Conservation (phyloP, 1,139 yeast genomes). For the Lodderomyces theae region DNA sequence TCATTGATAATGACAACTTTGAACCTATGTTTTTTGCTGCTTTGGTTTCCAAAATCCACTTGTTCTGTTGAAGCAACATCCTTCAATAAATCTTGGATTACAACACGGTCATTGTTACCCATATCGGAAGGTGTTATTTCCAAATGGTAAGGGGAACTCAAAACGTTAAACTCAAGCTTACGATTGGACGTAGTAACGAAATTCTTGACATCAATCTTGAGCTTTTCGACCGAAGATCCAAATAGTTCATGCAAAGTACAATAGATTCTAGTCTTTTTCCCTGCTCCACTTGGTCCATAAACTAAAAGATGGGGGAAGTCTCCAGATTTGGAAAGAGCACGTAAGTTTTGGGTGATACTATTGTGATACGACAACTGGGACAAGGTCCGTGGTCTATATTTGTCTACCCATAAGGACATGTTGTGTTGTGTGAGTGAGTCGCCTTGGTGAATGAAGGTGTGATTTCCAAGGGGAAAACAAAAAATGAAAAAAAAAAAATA, state of each 20-base stretch:
- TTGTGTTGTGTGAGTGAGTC: neutral
- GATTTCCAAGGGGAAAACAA: constrained; percentile 2
- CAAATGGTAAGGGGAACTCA: constrained; percentile 83
- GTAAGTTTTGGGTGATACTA: constrained; percentile 59
- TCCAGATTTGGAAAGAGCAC: constrained; percentile 66
- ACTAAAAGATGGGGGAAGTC: constrained; percentile 92
- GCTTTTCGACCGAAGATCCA: constrained; percentile 75
- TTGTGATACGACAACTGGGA: constrained; percentile 65
- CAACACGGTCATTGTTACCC: constrained; percentile 93
- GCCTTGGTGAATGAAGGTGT: neutral
- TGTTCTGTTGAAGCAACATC: constrained; percentile 96
- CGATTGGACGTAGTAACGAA: constrained; percentile 70
- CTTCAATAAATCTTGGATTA: constrained; percentile 87
- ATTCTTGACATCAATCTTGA: constrained; percentile 86
- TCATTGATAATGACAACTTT: constrained; percentile 92
- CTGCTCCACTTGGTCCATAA: constrained; percentile 96
- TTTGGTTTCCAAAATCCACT: constrained; percentile 62
- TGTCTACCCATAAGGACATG: constrained; percentile 97
- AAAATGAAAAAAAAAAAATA: constrained; percentile 5
- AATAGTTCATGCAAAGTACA: constrained; percentile 76
- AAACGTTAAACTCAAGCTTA: constrained; percentile 86
- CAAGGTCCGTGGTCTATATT: constrained; percentile 75
- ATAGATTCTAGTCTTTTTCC: constrained; percentile 91
- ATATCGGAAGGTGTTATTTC: constrained; percentile 97
- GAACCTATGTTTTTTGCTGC: constrained; percentile 61